phyloP scores from a whole-genome alignment of 2,329 filamentous ascomycete genomes.

The Hortaea werneckii region DNA sequence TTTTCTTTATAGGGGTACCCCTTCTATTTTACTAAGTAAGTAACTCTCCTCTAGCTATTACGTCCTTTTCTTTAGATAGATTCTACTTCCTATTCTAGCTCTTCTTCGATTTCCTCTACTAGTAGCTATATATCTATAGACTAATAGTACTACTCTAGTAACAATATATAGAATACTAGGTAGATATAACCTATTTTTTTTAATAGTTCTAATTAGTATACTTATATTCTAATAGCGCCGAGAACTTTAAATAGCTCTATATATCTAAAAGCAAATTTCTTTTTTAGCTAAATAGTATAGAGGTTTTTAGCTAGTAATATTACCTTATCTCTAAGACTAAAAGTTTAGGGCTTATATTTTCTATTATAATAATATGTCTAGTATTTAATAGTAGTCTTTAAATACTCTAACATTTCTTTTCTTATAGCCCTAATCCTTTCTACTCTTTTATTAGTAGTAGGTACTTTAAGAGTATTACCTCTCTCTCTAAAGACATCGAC shows the following conservation, averaged over 20 bases:
- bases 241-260: background rate
- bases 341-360: background rate
- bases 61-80: background rate
- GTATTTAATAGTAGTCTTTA: background rate
- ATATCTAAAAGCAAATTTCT: background rate
- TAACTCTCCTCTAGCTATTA: background rate
- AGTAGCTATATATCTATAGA: background rate
- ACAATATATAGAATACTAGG: background rate
- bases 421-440: background rate
- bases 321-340: background rate
- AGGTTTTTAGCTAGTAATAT: background rate
- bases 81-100: background rate
- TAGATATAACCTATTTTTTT: background rate
- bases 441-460: background rate
- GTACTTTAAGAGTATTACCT: background rate
- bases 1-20: background rate
- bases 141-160: background rate
- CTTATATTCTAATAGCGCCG: background rate
- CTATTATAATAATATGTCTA: background rate
- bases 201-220: background rate
- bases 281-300: background rate
- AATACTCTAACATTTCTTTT: background rate
- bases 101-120: background rate
- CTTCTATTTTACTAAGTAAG: background rate
- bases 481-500: too few species aligned